These are phyloP conservation scores for Chrysoporthe deuterocubensis DNA, from an alignment of 2,329 filamentous ascomycete genomes.

Conservation along the genomic window DNA sequence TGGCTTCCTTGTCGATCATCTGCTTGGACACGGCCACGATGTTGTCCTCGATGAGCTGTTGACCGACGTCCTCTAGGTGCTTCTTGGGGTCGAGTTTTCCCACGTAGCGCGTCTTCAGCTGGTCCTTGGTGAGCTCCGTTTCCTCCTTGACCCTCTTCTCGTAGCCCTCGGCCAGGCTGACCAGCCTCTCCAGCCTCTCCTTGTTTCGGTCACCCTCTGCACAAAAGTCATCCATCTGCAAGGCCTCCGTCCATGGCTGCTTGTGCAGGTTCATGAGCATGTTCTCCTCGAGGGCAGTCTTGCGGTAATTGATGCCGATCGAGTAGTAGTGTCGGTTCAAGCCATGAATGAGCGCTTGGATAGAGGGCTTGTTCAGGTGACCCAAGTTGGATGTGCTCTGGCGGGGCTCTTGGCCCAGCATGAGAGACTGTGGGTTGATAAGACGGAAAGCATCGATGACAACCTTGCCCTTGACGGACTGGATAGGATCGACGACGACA, in stretches of 20 bases:
- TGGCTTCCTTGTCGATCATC: slow-evolving; percentile 99
- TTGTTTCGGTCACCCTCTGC: slow-evolving; percentile 83
- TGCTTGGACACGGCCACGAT: slow-evolving; percentile 97
- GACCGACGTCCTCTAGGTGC: slow-evolving; percentile 94
- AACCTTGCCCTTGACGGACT: slow-evolving; percentile 99
- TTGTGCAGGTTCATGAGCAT: slow-evolving; percentile 99
- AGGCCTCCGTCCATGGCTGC: slow-evolving; percentile 97
- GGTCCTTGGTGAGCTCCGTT: slow-evolving; percentile 94
- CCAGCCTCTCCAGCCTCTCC: slow-evolving; percentile 84
- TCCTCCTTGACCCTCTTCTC: slow-evolving; percentile 99
- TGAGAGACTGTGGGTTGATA: slow-evolving; percentile 96
- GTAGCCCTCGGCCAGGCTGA: slow-evolving; percentile 90
- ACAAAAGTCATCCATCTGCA: slow-evolving; percentile 96
- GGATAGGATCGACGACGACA: slow-evolving; percentile 97
- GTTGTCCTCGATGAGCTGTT: slow-evolving; percentile 98
- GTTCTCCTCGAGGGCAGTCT: slow-evolving; percentile 96
- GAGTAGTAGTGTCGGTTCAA: slow-evolving; percentile 99
- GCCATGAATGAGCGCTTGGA: slow-evolving; percentile 97
- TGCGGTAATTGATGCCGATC: slow-evolving; percentile 97
- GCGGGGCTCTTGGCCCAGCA: slow-evolving; percentile 96
- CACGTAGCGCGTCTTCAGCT: slow-evolving; percentile 97
- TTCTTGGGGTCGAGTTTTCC: slow-evolving; percentile 99
- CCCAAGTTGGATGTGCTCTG: slow-evolving; percentile 98
- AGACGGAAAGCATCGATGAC: slow-evolving; percentile 99
- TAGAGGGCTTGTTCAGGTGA: slow-evolving; percentile 99